These are phyloP conservation scores for Aspergillus nidulans DNA, from an alignment of 495 filamentous ascomycete genomes.

Conservation along the genomic window DNA sequence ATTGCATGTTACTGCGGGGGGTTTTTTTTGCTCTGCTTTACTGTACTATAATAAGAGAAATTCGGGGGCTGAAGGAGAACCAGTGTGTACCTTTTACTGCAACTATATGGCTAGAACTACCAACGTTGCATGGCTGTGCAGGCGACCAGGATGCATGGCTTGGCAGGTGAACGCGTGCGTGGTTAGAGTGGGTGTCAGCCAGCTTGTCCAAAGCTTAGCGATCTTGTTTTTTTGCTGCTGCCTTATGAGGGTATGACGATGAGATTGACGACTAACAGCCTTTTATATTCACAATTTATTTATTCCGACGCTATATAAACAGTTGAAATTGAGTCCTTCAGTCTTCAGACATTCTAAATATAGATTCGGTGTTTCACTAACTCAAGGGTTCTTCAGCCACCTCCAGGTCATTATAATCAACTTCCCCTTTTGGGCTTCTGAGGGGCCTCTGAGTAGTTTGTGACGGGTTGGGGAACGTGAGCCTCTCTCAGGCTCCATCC, in stretches of 20 bases:
- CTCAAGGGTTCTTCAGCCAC: neutral
- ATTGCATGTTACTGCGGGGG: neutral
- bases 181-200: neutral
- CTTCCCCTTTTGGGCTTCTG: neutral
- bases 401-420: neutral
- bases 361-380: neutral
- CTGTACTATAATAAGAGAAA: neutral
- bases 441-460: too few relatives aligned
- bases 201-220: conserved; percentile 15
- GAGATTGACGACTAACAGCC: too few relatives aligned
- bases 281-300: too few relatives aligned
- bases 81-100: neutral
- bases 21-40: neutral
- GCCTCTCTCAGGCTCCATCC: too few relatives aligned
- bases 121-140: neutral
- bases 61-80: neutral
- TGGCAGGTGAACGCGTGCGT: neutral
- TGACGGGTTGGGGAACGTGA: too few relatives aligned
- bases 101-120: neutral
- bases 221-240: conserved; percentile 9
- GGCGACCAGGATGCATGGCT: neutral
- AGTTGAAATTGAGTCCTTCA: neutral
- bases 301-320: neutral
- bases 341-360: neutral
- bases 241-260: neutral